A percentile compares a stretch with the other conserved stretches of the same genome.
Evolutionary conservation across 441 rosid species (phyloP).

Genomic region (Euphorbia corollata): DNA sequence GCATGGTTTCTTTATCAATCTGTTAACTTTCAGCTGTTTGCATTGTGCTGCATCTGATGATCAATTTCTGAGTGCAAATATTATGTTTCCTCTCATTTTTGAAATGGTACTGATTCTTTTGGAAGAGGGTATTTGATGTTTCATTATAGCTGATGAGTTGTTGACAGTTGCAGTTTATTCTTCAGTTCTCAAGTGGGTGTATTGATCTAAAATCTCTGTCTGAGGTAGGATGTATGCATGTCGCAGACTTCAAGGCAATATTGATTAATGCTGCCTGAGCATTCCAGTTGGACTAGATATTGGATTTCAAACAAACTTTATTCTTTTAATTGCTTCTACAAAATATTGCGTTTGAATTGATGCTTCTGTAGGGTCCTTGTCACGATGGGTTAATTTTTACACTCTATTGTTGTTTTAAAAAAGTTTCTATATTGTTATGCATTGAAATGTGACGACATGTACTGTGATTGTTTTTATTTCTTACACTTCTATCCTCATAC

Average conservation of each 20-base stretch:
- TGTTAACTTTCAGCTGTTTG: background rate
- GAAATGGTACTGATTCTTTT: background rate
- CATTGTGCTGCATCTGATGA: background rate
- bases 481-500: constrained; percentile 14
- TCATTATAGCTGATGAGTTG: background rate
- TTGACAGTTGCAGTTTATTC: background rate
- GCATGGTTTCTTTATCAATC: background rate
- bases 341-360: background rate
- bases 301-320: background rate
- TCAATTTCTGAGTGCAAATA: constrained; percentile 4
- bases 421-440: background rate
- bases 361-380: background rate
- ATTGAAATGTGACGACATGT: background rate
- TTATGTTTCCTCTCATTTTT: background rate
- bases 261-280: background rate
- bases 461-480: constrained; percentile 1
- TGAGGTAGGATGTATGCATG: constrained; percentile 3
- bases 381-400: background rate
- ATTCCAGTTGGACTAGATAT: background rate
- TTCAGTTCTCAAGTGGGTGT: background rate
- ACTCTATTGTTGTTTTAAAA: background rate
- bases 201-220: constrained; percentile 5
- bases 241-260: background rate
- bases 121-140: background rate
- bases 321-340: background rate